Conservation (phyloP, 345 rosid species). For the Corchorus olitorius region DNA sequence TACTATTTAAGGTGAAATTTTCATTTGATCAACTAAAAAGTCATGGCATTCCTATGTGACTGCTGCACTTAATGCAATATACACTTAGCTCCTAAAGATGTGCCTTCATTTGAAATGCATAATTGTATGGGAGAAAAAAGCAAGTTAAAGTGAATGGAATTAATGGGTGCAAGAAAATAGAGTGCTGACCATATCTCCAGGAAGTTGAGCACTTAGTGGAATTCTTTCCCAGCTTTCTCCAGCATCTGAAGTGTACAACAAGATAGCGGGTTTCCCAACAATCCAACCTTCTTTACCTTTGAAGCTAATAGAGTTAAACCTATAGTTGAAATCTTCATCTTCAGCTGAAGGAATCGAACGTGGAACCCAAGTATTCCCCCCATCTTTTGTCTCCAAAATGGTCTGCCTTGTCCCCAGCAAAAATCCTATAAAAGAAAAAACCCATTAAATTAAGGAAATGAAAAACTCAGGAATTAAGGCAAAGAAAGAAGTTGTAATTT, state of each 20-base stretch:
- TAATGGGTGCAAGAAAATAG: neutral
- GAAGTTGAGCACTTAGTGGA: constrained; percentile 88
- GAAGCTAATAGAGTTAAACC: constrained; percentile 88
- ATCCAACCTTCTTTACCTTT: constrained; percentile 96
- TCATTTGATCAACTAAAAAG: neutral
- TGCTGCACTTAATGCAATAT: neutral
- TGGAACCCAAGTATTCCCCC: constrained; percentile 74
- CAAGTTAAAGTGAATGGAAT: neutral
- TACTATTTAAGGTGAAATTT: neutral
- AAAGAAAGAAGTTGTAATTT: neutral
- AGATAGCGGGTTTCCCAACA: constrained; percentile 88
- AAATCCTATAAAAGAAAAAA: constrained; percentile 47
- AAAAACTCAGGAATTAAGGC: neutral
- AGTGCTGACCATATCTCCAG: constrained; percentile 77
- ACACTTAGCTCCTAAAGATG: neutral
- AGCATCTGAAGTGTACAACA: constrained; percentile 75
- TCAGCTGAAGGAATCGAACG: constrained; percentile 91
- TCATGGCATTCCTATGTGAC: neutral
- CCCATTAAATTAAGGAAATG: neutral
- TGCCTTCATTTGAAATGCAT: neutral
- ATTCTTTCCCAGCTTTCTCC: constrained; percentile 88
- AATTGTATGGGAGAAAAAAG: neutral
- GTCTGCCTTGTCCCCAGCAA: constrained; percentile 89
- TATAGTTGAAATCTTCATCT: constrained; percentile 94
- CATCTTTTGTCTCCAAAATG: constrained; percentile 84